Conservation (phyloP, 2,329 filamentous ascomycete species). For the Furcasterigmium furcatum region DNA sequence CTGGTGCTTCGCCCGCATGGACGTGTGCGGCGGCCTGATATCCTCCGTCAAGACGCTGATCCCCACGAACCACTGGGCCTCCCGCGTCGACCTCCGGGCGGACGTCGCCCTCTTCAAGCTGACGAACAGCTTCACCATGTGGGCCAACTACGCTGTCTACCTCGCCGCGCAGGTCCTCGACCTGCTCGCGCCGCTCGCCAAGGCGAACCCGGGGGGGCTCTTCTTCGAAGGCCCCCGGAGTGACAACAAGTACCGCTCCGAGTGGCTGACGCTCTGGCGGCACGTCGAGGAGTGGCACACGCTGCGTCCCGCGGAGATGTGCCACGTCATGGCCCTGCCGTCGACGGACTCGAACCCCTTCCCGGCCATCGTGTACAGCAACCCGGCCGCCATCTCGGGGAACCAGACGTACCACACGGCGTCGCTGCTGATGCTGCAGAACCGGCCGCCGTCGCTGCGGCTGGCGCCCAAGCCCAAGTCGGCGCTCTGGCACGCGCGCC, state of each 20-base stretch:
- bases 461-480: conserved; percentile 31
- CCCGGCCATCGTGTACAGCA: conserved; percentile 45
- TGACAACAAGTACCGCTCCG: conserved; percentile 18
- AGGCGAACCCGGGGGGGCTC: conserved; percentile 4
- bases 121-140: conserved; percentile 35
- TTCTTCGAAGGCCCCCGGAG: conserved; percentile 11
- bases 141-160: conserved; percentile 48
- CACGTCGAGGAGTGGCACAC: conserved; percentile 37
- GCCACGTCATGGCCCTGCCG: conserved; percentile 28
- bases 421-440: conserved; percentile 47
- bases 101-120: conserved; percentile 30
- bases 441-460: conserved; percentile 34
- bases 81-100: conserved; percentile 22
- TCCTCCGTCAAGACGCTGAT: conserved; percentile 48
- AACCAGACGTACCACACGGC: conserved; percentile 54
- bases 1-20: conserved; percentile 54
- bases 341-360: conserved; percentile 42
- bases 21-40: conserved; percentile 50
- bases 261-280: conserved; percentile 34
- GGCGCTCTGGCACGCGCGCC: conserved; percentile 48
- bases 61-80: conserved; percentile 42
- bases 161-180: conserved; percentile 40
- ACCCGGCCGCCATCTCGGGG: conserved; percentile 48
- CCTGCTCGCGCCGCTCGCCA: conserved; percentile 23
- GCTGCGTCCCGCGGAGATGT: conserved; percentile 28